A percentile compares a stretch with the other conserved stretches of the same genome.
Evolutionary conservation across 352 stramenopile species (phyloP).

Genomic region (Globisporangium nodosum): DNA sequence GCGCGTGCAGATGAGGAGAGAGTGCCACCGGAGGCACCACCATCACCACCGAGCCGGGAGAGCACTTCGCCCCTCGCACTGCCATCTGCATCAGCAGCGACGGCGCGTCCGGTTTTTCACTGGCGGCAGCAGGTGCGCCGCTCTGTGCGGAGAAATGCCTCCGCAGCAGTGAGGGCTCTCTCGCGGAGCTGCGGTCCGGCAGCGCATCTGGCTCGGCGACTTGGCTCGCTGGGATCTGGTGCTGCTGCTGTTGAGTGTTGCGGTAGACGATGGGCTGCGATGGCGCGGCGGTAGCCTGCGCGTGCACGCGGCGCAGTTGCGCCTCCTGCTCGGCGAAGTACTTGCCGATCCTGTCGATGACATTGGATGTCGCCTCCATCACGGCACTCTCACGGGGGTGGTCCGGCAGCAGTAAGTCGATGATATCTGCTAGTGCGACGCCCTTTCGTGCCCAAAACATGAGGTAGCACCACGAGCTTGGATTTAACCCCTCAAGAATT

Average conservation of each 20-base stretch:
- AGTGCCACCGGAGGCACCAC: neutral
- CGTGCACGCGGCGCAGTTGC: conserved; percentile 40
- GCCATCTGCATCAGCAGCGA: no score
- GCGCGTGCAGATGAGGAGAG: neutral
- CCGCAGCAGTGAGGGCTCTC: neutral
- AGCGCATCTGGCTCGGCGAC: neutral
- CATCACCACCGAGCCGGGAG: neutral
- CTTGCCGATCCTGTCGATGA: conserved; percentile 63
- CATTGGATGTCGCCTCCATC: no score
- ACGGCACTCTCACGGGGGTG: no score
- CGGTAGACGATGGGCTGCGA: neutral
- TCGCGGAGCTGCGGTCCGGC: neutral
- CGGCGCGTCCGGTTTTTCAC: no score
- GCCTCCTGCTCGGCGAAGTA: conserved; percentile 64
- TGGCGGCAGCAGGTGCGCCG: neutral
- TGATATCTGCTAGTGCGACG: no score
- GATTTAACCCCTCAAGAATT: no score
- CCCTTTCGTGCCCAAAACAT: no score
- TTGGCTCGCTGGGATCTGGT: neutral
- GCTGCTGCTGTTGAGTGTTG: neutral
- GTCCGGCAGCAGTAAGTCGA: no score
- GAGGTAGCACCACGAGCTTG: no score
- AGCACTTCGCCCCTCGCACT: neutral
- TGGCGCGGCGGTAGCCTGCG: conserved; percentile 8
- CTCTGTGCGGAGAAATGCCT: neutral